Conservation (phyloP, 257 asterid genomes). For the Datura wrightii region DNA sequence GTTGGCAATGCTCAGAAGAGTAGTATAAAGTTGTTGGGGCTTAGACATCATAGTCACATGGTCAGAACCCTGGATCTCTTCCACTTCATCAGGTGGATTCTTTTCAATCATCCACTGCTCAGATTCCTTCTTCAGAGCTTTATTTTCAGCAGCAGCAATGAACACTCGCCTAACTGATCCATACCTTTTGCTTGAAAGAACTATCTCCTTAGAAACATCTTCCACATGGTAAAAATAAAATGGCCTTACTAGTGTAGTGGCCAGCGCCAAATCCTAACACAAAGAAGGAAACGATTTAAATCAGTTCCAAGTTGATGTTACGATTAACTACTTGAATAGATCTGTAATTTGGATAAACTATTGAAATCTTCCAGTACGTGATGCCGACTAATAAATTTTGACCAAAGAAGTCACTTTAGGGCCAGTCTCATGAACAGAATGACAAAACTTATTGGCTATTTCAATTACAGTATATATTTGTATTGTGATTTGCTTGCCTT, state of each 20-base stretch:
- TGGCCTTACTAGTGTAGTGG: constrained; percentile 38
- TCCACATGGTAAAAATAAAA: background rate
- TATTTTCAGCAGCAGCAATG: constrained; percentile 35
- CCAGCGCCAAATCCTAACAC: constrained; percentile 45
- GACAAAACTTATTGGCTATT: background rate
- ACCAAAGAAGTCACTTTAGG: background rate
- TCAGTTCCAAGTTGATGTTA: background rate
- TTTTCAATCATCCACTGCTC: constrained; percentile 44
- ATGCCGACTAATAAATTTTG: too few relatives aligned
- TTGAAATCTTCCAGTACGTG: background rate
- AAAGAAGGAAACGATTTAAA: background rate
- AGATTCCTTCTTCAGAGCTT: background rate
- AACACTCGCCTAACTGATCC: constrained; percentile 43
- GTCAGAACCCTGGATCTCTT: constrained; percentile 41
- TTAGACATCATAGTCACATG: constrained; percentile 49
- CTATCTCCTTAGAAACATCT: constrained; percentile 33
- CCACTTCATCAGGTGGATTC: constrained; percentile 48
- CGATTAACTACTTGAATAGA: background rate
- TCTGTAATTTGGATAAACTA: background rate
- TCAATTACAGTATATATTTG: too few relatives aligned
- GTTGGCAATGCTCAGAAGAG: constrained; percentile 28
- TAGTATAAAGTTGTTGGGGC: constrained; percentile 38
- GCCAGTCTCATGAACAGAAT: background rate
- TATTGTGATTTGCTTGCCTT: background rate
- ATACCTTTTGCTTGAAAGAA: constrained; percentile 28